Evolutionary conservation across 306 rosid genomes (phyloP), one percentile per base, ranked within the genome.

Genomic region (Ormosia emarginata): DNA sequence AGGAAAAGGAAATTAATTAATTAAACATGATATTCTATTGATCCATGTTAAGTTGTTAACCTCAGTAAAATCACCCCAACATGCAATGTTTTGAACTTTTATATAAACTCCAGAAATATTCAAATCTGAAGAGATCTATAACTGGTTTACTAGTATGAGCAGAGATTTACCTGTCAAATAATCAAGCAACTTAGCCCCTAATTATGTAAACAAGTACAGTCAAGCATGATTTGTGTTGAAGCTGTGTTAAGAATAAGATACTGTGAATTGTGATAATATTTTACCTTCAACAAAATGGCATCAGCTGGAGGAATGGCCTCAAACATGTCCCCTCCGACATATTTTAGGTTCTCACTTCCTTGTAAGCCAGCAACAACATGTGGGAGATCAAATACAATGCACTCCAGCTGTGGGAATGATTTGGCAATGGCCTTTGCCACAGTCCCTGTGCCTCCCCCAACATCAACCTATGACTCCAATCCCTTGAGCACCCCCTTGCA

Each of bases 361-460:
- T 58, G 29, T 68, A 58, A 74, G 79, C 43, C 79, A 24, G 40
- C 7, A 74, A 74, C 68, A 58, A 74, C 79, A 74, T 58, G 56
- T 40, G 79, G 79, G 29, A 74, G 79, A 56, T 74, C 68, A 6
- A 74, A 58, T 12, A 64, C 80, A 9, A 2, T 10, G 17, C 80
- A 73, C 3, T 72, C 59, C 33, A 73, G 0, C 3, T 64, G 7
- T 17, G 84, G 74, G 36, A 81, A 72, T n/a, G 62, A 43, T 53
- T 66, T 56, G 0, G 81, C 85, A 65, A 81, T 30, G 15, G 70
- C 70, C 13, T 43, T 81, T 65, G 81, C 76, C 69, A 81, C 3
- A 9, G 70, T 17, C 33, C 85, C 81, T 3, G 81, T 81, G 41
- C 85, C 80, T 65, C 85, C 85, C 24, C 81, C 85, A 81, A 81